These are phyloP conservation scores for Aspergillus sp. DNA, from an alignment of 2,329 filamentous ascomycete species.

Conservation along the genomic window DNA sequence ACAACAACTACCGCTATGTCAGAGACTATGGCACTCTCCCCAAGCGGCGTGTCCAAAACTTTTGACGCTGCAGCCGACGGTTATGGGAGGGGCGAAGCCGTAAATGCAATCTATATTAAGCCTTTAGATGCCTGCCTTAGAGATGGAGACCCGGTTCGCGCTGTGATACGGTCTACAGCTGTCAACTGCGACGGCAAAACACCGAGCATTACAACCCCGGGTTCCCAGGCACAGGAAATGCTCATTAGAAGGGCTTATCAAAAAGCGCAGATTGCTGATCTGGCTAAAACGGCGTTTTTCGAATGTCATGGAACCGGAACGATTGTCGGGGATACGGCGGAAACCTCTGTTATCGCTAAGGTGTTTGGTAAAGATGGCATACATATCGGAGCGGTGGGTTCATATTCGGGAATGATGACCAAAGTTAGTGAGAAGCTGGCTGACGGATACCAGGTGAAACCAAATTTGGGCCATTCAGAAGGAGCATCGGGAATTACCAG, in stretches of 20 bases:
- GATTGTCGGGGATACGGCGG: constrained; percentile 6
- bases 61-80: constrained; percentile 33
- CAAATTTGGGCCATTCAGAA: constrained; percentile 23
- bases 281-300: constrained; percentile 10
- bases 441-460: constrained; percentile 13
- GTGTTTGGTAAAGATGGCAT: constrained; percentile 11
- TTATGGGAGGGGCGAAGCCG: constrained; percentile 34
- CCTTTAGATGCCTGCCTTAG: constrained; percentile 26
- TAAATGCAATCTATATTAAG: constrained; percentile 34
- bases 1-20: constrained; percentile 26
- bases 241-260: constrained; percentile 8
- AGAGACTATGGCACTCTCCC: constrained; percentile 36
- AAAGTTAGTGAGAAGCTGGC: background rate
- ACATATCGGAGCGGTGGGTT: constrained; percentile 18
- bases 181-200: constrained; percentile 26
- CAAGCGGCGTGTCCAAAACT: constrained; percentile 25
- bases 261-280: constrained; percentile 3
- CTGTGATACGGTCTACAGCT: constrained; percentile 26
- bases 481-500: constrained; percentile 19
- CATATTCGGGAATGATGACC: background rate
- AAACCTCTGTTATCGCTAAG: constrained; percentile 7
- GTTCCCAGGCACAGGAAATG: constrained; percentile 4
- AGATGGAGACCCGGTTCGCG: constrained; percentile 31
- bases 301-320: constrained; percentile 18
- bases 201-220: background rate